Evolutionary conservation across 2,329 filamentous ascomycete species (phyloP).

Genomic region (Arthrobotrys sphaeroides): DNA sequence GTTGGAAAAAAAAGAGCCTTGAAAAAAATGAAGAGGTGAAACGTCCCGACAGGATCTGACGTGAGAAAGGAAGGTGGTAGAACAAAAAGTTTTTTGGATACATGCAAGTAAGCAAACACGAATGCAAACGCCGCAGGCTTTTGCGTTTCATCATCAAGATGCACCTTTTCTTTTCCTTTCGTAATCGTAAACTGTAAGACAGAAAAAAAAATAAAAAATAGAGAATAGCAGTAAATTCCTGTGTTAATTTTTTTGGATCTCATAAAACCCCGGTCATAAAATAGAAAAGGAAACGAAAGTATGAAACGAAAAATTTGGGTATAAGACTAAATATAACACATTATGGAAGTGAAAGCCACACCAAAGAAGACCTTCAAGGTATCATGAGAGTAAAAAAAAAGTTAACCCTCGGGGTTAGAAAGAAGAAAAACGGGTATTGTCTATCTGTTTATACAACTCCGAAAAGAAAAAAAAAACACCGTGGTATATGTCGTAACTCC

Average conservation of each 20-base stretch:
- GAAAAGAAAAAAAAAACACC: conserved; percentile 23
- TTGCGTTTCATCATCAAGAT: conserved; percentile 35
- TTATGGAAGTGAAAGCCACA: conserved; percentile 23
- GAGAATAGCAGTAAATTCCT: neutral
- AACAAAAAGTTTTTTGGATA: neutral
- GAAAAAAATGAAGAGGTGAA: conserved; percentile 19
- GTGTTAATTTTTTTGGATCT: neutral
- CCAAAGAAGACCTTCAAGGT: conserved; percentile 42
- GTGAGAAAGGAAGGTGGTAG: conserved; percentile 18
- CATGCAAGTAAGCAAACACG: neutral
- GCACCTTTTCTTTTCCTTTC: conserved; percentile 2
- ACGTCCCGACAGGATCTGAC: conserved; percentile 19
- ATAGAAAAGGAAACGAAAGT: conserved; percentile 8
- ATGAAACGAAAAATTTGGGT: conserved; percentile 6
- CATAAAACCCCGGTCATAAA: conserved; percentile 25
- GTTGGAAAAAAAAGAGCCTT: conserved; percentile 25
- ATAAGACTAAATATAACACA: conserved; percentile 35
- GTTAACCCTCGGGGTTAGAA: conserved; percentile 25
- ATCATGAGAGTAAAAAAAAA: conserved; percentile 3
- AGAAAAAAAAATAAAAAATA: conserved; percentile 31
- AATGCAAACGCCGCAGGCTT: conserved; percentile 4
- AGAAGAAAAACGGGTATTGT: conserved; percentile 33
- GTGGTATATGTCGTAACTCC: conserved; percentile 50
- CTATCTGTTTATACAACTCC: conserved; percentile 48
- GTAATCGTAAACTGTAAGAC: conserved; percentile 22